Conservation (phyloP, 345 rosid species). For the Eutrema japonicum region DNA sequence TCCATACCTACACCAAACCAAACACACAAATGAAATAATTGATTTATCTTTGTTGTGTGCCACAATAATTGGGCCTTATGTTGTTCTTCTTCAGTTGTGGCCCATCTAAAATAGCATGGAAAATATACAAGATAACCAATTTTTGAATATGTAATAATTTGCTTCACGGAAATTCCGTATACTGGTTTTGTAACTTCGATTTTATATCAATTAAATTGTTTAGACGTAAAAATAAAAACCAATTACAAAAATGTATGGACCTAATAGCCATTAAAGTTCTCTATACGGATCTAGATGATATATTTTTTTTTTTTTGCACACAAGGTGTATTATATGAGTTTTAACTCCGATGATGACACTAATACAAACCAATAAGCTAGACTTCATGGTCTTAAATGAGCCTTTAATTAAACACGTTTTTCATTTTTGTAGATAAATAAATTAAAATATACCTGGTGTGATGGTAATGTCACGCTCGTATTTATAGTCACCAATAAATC, state of each 20-base stretch:
- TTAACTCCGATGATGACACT: too few species aligned
- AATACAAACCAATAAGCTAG: too few species aligned
- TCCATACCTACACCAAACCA: conserved; percentile 47
- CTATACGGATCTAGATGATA: not conserved
- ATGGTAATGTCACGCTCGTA: conserved; percentile 47
- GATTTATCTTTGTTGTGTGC: not conserved
- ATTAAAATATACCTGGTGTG: conserved; percentile 52
- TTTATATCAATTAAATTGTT: too few species aligned
- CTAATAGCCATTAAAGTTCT: not conserved
- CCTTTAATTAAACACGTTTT: not conserved
- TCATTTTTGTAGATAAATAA: conserved; percentile 1
- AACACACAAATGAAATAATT: conserved; percentile 14
- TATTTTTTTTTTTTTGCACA: too few species aligned
- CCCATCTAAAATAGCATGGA: not conserved
- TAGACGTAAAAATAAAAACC: too few species aligned
- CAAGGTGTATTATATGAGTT: too few species aligned
- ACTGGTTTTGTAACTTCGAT: too few species aligned
- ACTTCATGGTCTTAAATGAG: too few species aligned
- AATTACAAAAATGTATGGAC: not conserved
- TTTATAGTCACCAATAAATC: conserved; percentile 70
- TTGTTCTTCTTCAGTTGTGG: not conserved
- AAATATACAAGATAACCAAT: not conserved
- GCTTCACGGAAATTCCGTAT: too few species aligned
- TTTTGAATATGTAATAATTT: too few species aligned
- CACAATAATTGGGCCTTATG: not conserved